Percentiles rank a stretch among this genome's conserved stretches.
phyloP scores from a whole-genome alignment of 2,329 filamentous ascomycete genomes.

The Fusarium sp. region DNA sequence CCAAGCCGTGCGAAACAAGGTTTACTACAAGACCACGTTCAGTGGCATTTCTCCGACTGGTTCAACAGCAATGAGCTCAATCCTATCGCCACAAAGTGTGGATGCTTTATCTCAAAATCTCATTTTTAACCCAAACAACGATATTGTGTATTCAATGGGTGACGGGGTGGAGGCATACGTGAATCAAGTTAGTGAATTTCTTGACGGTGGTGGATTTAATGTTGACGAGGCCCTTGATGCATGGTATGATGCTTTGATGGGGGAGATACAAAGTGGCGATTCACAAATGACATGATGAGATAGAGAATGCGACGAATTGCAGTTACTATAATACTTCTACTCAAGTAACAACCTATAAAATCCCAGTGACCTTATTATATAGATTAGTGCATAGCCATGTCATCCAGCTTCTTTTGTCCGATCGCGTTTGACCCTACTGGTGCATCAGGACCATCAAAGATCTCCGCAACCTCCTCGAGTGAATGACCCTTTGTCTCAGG shows the following conservation, averaged over 20 bases:
- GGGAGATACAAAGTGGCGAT: not conserved
- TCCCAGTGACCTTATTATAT: no score
- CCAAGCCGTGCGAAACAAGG: not conserved
- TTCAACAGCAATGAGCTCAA: not conserved
- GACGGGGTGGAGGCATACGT: slow-evolving; percentile 11
- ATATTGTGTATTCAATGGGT: accelerated
- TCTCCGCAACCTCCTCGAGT: slow-evolving; percentile 44
- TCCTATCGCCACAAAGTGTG: not conserved
- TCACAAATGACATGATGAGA: not conserved
- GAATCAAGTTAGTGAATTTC: not conserved
- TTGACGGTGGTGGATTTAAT: slow-evolving; percentile 5
- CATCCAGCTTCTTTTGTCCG: slow-evolving; percentile 31
- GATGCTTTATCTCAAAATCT: not conserved
- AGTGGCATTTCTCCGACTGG: not conserved
- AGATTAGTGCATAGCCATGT: slow-evolving; percentile 10
- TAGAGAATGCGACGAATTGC: no score
- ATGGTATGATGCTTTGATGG: slow-evolving; percentile 16
- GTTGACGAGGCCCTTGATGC: slow-evolving; percentile 20
- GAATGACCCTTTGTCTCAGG: slow-evolving; percentile 44
- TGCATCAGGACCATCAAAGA: slow-evolving; percentile 44
- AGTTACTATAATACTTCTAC: no score
- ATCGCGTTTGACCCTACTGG: slow-evolving; percentile 39
- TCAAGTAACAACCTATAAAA: no score
- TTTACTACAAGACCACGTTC: not conserved
- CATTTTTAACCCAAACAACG: not conserved